These are phyloP conservation scores for Mycena filopes DNA, from an alignment of 768 basidiomycete species.

Conservation along the genomic window DNA sequence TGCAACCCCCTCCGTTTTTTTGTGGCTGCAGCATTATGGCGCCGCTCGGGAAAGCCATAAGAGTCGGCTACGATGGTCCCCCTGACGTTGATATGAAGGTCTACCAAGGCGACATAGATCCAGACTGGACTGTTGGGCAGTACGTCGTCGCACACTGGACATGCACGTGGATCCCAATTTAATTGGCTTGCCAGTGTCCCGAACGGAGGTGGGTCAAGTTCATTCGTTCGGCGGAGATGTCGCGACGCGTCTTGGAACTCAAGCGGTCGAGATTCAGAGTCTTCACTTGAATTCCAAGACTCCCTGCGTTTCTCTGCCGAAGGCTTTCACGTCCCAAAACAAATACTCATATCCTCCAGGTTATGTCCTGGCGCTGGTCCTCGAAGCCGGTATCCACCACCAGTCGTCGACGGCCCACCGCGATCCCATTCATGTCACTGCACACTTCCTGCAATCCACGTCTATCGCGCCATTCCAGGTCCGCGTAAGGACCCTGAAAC, in stretches of 20 bases:
- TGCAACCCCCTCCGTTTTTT: not conserved
- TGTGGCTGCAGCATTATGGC: slow-evolving; percentile 41
- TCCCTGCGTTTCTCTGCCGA: no score
- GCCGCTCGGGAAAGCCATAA: slow-evolving; percentile 50
- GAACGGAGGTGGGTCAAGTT: slow-evolving; percentile 57
- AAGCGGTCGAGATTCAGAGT: no score
- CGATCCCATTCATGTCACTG: slow-evolving; percentile 70
- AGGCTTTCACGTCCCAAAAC: no score
- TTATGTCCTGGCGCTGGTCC: slow-evolving; percentile 63
- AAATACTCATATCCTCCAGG: slow-evolving; percentile 50
- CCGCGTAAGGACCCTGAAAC: slow-evolving; percentile 57
- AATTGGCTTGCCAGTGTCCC: slow-evolving; percentile 52
- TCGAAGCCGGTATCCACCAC: slow-evolving; percentile 64
- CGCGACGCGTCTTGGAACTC: no score
- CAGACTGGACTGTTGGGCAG: slow-evolving; percentile 58
- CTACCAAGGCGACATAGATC: slow-evolving; percentile 54
- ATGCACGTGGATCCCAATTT: not conserved
- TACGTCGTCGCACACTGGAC: slow-evolving; percentile 44
- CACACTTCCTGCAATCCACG: slow-evolving; percentile 65
- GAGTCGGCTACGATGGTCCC: slow-evolving; percentile 30
- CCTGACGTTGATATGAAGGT: slow-evolving; percentile 29
- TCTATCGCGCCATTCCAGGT: slow-evolving; percentile 56
- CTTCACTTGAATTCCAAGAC: no score
- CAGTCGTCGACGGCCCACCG: slow-evolving; percentile 59
- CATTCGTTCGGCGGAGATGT: no score